These are phyloP conservation scores for Warburgia ugandensis DNA, from an alignment of 164 flowering plant species.

Conservation along the genomic window DNA sequence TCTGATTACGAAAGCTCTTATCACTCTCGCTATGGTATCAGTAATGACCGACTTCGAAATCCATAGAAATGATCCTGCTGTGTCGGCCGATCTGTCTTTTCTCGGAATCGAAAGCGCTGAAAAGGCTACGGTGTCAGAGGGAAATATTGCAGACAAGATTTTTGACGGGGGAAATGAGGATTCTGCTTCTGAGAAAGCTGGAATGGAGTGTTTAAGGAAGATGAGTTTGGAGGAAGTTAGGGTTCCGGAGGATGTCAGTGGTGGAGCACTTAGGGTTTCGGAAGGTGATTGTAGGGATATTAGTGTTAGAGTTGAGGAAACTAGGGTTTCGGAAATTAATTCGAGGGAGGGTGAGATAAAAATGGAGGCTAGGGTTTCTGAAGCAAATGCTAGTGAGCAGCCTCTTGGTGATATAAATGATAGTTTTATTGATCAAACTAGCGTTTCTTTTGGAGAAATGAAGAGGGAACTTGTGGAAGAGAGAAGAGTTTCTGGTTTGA, in stretches of 20 bases:
- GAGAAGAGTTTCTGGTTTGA: background rate
- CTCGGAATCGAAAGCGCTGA: constrained; percentile 1
- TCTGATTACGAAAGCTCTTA: too few relatives aligned
- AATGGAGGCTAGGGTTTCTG: constrained; percentile 4
- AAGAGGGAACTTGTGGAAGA: background rate
- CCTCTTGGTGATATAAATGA: background rate
- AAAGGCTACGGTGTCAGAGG: constrained; percentile 8
- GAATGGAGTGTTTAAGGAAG: background rate
- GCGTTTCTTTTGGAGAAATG: constrained; percentile 4
- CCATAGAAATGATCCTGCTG: constrained; percentile 3
- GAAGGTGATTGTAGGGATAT: background rate
- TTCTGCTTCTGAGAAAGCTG: background rate
- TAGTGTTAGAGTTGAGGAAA: background rate
- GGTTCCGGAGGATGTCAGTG: constrained; percentile 9
- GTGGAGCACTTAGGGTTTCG: background rate
- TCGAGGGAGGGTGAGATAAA: background rate
- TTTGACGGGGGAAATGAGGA: background rate
- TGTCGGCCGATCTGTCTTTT: constrained; percentile 2
- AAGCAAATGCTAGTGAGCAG: background rate
- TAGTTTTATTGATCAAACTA: background rate
- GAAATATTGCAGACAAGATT: background rate
- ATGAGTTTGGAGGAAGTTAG: constrained; percentile 16
- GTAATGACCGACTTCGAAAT: constrained; percentile 7
- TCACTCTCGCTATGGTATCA: constrained; percentile 4
- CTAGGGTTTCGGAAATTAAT: constrained; percentile 9